These are phyloP conservation scores for Solioccasus polychromus DNA, from an alignment of 768 basidiomycete genomes.

Conservation along the genomic window DNA sequence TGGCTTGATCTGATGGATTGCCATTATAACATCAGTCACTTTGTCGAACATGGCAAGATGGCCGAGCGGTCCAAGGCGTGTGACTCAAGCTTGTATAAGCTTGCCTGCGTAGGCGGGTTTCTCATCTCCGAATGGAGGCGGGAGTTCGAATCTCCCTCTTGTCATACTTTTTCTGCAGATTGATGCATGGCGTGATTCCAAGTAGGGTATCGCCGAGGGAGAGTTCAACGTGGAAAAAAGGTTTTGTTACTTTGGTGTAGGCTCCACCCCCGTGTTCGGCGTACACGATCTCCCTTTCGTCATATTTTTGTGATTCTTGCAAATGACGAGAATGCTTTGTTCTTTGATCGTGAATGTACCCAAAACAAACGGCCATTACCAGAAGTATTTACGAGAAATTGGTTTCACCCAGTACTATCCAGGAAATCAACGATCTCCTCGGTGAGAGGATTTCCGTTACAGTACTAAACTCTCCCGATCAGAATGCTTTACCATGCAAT, in stretches of 20 bases:
- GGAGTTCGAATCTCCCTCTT: constrained; percentile 36
- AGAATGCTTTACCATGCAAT: neutral
- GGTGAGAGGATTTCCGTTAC: constrained; percentile 2
- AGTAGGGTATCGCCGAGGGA: too few relatives aligned
- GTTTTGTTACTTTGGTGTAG: too few relatives aligned
- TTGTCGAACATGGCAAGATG: constrained; percentile 58
- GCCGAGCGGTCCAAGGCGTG: constrained; percentile 64
- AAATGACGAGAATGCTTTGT: too few relatives aligned
- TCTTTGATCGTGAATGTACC: too few relatives aligned
- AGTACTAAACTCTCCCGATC: neutral
- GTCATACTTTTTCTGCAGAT: constrained; percentile 16
- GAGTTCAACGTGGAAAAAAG: too few relatives aligned
- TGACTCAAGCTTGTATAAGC: constrained; percentile 49
- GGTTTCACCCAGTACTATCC: constrained; percentile 7
- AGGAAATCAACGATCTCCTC: constrained; percentile 2
- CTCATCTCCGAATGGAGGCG: constrained; percentile 33
- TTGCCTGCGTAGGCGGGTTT: constrained; percentile 29
- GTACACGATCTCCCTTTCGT: too few relatives aligned
- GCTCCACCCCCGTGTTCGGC: too few relatives aligned
- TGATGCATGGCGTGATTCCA: too few relatives aligned
- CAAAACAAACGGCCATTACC: neutral
- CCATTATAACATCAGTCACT: too few relatives aligned
- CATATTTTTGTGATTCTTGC: too few relatives aligned
- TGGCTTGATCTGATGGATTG: too few relatives aligned
- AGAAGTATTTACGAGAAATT: neutral